phyloP scores from a whole-genome alignment of 345 rosid species.

The Fremontodendron californicum region DNA sequence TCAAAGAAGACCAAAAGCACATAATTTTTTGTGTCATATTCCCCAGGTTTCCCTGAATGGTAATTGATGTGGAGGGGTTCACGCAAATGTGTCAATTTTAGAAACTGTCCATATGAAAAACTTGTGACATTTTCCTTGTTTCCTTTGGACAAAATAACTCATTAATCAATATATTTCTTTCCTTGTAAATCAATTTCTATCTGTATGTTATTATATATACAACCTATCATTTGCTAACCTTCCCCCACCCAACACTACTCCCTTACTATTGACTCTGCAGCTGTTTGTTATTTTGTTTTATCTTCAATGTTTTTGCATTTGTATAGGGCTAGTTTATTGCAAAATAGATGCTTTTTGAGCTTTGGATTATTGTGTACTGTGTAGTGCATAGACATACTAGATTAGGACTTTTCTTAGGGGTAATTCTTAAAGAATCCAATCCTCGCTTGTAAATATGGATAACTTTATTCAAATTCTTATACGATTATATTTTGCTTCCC shows the following conservation, averaged over 20 bases:
- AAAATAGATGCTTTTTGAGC: background rate
- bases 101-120: background rate
- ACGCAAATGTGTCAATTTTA: constrained; percentile 18
- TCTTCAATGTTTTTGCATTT: background rate
- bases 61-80: constrained; percentile 4
- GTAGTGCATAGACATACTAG: background rate
- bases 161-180: background rate
- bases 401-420: background rate
- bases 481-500: too few species aligned
- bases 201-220: background rate
- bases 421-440: background rate
- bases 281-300: background rate
- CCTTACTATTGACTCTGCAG: too few species aligned
- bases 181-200: background rate
- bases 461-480: too few species aligned
- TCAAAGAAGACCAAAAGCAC: background rate
- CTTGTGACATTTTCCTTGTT: constrained; percentile 4
- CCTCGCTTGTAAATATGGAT: too few species aligned
- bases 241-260: background rate
- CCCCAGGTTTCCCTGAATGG: background rate
- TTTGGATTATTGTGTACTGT: background rate
- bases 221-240: too few species aligned
- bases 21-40: background rate
- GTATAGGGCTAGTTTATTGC: background rate
- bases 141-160: constrained; percentile 1